These are phyloP conservation scores for Xylaria sp. DNA, from an alignment of 2,329 filamentous ascomycete species.

Conservation along the genomic window DNA sequence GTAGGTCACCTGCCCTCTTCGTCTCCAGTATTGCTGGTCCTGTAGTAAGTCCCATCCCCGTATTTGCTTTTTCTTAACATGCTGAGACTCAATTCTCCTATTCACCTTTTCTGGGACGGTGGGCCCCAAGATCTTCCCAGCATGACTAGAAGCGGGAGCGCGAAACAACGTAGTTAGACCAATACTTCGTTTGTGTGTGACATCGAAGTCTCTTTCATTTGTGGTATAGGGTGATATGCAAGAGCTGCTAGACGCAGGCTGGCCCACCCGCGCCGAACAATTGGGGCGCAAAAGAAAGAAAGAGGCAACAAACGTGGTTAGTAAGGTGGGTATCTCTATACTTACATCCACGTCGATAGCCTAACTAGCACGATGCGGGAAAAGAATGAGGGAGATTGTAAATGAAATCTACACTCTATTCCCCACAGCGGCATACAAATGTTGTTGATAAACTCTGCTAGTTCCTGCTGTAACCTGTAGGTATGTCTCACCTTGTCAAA, in stretches of 20 bases:
- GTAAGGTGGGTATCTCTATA: constrained; percentile 35
- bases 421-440: constrained; percentile 24
- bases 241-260: constrained; percentile 36
- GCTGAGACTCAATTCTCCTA: constrained; percentile 31
- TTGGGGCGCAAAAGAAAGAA: constrained; percentile 39
- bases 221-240: constrained; percentile 36
- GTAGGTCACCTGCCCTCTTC: constrained; percentile 33
- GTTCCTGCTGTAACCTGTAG: constrained; percentile 22
- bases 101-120: constrained; percentile 30
- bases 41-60: constrained; percentile 32
- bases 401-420: constrained; percentile 19
- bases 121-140: constrained; percentile 33
- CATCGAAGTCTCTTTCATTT: constrained; percentile 30
- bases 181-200: constrained; percentile 35
- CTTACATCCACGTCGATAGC: constrained; percentile 30
- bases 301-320: constrained; percentile 34
- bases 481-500: constrained; percentile 37
- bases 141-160: constrained; percentile 29
- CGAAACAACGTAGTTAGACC: constrained; percentile 31
- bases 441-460: constrained; percentile 25
- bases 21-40: constrained; percentile 25
- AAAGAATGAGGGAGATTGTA: constrained; percentile 24
- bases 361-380: constrained; percentile 27
- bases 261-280: constrained; percentile 41
- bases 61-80: constrained; percentile 39